phyloP scores from a whole-genome alignment of 2,329 filamentous ascomycete genomes.

The Fusarium cicatricum region DNA sequence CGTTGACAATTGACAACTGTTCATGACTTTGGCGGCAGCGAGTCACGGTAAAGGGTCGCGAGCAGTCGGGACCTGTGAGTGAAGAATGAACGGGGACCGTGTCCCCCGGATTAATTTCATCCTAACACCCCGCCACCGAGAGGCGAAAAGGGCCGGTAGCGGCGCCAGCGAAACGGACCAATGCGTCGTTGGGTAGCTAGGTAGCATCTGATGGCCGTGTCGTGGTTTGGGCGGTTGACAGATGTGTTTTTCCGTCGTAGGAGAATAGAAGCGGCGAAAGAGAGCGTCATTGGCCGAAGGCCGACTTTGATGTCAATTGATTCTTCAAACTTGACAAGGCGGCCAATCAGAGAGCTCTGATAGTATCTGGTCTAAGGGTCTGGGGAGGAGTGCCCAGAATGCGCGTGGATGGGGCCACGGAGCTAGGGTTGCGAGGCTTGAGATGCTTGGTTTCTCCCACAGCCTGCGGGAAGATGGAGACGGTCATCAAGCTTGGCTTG shows the following conservation, averaged over 20 bases:
- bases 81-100: constrained; percentile 2
- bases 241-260: constrained; percentile 24
- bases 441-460: background rate
- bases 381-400: constrained; percentile 26
- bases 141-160: constrained; percentile 7
- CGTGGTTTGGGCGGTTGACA: constrained; percentile 19
- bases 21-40: constrained; percentile 10
- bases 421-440: constrained; percentile 5
- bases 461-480: constrained; percentile 10
- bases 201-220: constrained; percentile 18
- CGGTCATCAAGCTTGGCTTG: background rate
- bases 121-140: constrained; percentile 8
- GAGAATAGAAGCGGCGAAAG: constrained; percentile 5
- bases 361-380: constrained; percentile 35
- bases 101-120: constrained; percentile 33
- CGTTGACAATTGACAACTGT: constrained; percentile 18
- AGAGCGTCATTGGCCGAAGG: constrained; percentile 27
- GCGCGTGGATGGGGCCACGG: constrained; percentile 31
- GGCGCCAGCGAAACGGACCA: constrained; percentile 15
- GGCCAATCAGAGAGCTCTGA: constrained; percentile 38
- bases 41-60: constrained; percentile 1
- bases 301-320: constrained; percentile 41
- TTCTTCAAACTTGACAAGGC: constrained; percentile 43
- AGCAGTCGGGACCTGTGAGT: background rate
- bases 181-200: constrained; percentile 20